Percentiles rank a stretch among this genome's conserved stretches.
These are phyloP conservation scores for Orbilia brochopaga DNA, from an alignment of 2,329 filamentous ascomycete genomes.

Conservation along the genomic window DNA sequence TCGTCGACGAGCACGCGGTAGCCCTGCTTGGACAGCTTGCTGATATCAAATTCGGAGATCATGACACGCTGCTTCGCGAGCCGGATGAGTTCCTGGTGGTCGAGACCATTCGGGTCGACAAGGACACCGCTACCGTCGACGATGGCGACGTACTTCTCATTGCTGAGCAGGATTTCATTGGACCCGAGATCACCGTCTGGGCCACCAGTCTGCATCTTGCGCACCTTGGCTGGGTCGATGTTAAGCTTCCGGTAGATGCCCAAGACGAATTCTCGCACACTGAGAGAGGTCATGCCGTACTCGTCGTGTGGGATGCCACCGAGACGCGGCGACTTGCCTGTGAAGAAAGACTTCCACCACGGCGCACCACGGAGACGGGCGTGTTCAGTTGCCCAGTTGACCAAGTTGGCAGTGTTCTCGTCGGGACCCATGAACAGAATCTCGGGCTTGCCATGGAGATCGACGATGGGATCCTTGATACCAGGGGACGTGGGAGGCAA, in stretches of 20 bases:
- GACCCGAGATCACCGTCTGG: conserved; percentile 96
- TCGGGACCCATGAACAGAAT: conserved; percentile 99
- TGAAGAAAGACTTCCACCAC: conserved; percentile 99
- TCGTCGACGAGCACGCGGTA: conserved; percentile 94
- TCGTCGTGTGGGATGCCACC: conserved; percentile 94
- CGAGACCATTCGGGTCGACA: conserved; percentile 86
- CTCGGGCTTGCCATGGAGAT: conserved; percentile 91
- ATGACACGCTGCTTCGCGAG: conserved; percentile 86
- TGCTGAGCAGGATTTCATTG: conserved; percentile 94
- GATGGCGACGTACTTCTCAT: conserved; percentile 92
- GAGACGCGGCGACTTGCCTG: conserved; percentile 92
- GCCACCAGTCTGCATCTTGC: conserved; percentile 96
- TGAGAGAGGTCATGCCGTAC: conserved; percentile 98
- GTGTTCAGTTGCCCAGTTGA: conserved; percentile 98
- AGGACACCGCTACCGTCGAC: conserved; percentile 97
- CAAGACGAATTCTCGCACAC: conserved; percentile 92
- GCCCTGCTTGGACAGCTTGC: conserved; percentile 83
- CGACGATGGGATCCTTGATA: conserved; percentile 98
- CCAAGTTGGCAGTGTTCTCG: conserved; percentile 96
- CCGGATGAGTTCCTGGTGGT: conserved; percentile 80
- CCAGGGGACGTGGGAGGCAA: conserved; percentile 87
- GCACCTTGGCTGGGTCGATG: conserved; percentile 80
- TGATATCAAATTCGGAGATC: conserved; percentile 83
- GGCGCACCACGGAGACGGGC: conserved; percentile 83
- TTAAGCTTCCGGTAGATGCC: conserved; percentile 97